These are phyloP conservation scores for Curvularia hawaiiensis DNA, from an alignment of 2,329 filamentous ascomycete species.

Conservation along the genomic window DNA sequence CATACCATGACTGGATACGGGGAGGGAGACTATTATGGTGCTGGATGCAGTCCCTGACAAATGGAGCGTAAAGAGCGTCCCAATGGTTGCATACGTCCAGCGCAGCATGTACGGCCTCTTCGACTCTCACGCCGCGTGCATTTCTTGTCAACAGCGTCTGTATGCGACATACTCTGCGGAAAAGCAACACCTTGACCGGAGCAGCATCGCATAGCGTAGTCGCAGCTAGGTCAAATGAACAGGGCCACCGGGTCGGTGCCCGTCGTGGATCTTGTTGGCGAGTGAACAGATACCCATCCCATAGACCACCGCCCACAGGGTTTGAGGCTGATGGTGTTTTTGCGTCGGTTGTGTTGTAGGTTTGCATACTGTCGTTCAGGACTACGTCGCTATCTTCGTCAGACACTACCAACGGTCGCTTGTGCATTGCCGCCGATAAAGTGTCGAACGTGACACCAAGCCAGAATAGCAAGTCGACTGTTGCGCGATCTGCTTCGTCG, in stretches of 20 bases:
- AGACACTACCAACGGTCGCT: slow-evolving; percentile 52
- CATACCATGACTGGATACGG: slow-evolving; percentile 65
- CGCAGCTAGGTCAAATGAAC: slow-evolving; percentile 58
- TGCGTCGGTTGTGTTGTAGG: slow-evolving; percentile 2
- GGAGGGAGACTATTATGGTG: slow-evolving; percentile 58
- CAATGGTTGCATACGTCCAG: slow-evolving; percentile 61
- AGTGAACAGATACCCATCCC: slow-evolving; percentile 50
- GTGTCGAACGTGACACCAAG: slow-evolving; percentile 65
- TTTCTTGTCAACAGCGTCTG: slow-evolving; percentile 57
- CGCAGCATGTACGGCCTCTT: slow-evolving; percentile 56
- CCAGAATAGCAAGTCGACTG: slow-evolving; percentile 63
- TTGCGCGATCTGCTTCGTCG: slow-evolving; percentile 49
- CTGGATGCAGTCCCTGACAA: slow-evolving; percentile 59
- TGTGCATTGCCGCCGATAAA: slow-evolving; percentile 59
- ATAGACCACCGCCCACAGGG: slow-evolving; percentile 30
- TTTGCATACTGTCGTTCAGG: slow-evolving; percentile 18
- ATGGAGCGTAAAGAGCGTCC: slow-evolving; percentile 58
- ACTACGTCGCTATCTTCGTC: slow-evolving; percentile 54
- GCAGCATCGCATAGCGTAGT: slow-evolving; percentile 58
- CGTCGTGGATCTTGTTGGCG: slow-evolving; percentile 27
- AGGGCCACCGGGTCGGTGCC: slow-evolving; percentile 57
- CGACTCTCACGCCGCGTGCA: slow-evolving; percentile 48
- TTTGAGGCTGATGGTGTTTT: background rate
- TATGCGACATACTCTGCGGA: slow-evolving; percentile 61
- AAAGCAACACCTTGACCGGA: slow-evolving; percentile 64